Conservation (phyloP, 345 rosid species). For the Eucalyptus melliodora region DNA sequence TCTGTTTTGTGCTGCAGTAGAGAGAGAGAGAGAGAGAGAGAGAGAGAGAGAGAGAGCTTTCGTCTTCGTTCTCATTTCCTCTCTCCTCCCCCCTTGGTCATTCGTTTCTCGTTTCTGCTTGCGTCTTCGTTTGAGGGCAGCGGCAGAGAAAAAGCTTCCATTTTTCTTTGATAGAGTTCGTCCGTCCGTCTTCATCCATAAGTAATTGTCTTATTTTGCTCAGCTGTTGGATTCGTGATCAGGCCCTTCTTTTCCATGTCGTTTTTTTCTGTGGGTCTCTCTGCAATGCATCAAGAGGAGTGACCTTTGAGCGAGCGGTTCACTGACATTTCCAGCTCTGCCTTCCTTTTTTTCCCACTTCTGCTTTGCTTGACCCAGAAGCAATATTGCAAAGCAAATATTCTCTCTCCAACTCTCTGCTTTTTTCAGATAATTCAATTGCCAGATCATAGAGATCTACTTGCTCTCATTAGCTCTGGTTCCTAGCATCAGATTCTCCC, state of each 20-base stretch:
- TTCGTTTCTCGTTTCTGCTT: not conserved
- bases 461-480: not conserved
- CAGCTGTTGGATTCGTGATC: not conserved
- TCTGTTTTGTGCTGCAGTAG: not conserved
- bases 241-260: not conserved
- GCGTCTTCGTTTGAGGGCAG: conserved; percentile 11
- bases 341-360: not conserved
- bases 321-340: conserved; percentile 18
- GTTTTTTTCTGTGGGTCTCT: not conserved
- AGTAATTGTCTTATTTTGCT: not conserved
- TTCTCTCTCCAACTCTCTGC: not conserved
- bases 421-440: not conserved
- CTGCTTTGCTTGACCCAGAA: conserved; percentile 16
- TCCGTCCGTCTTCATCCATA: not conserved
- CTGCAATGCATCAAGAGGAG: not conserved
- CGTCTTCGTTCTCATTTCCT: not conserved
- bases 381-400: conserved; percentile 5
- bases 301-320: not conserved
- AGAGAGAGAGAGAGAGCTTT: not conserved
- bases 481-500: not conserved
- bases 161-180: not conserved
- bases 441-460: not conserved
- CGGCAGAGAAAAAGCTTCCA: not conserved
- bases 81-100: not conserved
- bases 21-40: not conserved